Evolutionary conservation across 768 basidiomycete species (phyloP), one percentile per base, ranked within the genome.

Genomic region (Boletus tomentosulus): DNA sequence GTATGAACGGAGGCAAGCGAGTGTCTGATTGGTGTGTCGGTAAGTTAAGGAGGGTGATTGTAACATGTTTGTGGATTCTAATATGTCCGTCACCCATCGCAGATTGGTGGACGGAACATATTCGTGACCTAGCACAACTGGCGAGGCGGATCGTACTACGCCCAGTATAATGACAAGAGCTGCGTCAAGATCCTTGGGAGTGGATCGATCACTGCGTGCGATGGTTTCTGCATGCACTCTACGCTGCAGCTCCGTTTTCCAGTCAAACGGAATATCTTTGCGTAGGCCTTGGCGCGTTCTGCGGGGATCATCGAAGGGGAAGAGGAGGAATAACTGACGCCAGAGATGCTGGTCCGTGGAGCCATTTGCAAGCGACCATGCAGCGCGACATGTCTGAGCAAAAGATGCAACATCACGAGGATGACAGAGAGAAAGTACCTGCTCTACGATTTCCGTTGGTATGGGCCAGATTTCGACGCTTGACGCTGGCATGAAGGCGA

Each of bases 281-380:
- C 38, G 6, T 42, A 58, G 48, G 41, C 55, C 46, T 22, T 57
- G 55, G 47, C 54, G 33, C n/a, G 71, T 62, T 39, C 64, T 53
- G 13, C 80, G 73, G n/a, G 85, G 85, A 61, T 86, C 80, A 63
- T 90, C 89, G 66, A 87, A 89, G 6, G 78, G 76, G 46, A 69
- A 67, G 8, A 55, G 52, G 35, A 86, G 77, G 67, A 85, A 88
- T 48, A 89, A 72, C 49, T 79, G 72, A 50, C 83, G 81, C 87
- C 87, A 91, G 38, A 91, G 76, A 62, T 81, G 80, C 45, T 79
- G 77, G 68, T 86, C 83, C 28, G 71, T 55, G 30, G 73, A 55
- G 24, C 71, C 64, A 61, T 83, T 80, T 42, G 87, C 76, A 44
- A 87, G 68, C 38, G 63, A 60, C 59, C 71, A 71, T 13, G 82